These are phyloP conservation scores for Piloderma croceum DNA, from an alignment of 768 basidiomycete genomes.

Conservation along the genomic window DNA sequence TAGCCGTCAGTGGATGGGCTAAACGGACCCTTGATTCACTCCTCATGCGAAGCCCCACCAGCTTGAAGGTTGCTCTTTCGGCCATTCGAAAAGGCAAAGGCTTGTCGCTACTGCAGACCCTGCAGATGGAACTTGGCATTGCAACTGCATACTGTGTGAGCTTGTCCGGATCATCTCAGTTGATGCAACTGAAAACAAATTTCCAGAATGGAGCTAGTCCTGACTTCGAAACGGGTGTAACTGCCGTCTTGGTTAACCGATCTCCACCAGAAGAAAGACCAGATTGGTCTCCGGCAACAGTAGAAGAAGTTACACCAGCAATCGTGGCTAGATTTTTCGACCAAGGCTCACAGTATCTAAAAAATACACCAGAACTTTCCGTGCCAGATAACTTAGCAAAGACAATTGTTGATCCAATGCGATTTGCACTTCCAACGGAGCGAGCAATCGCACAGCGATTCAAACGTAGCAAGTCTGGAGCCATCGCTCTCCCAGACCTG, in stretches of 20 bases:
- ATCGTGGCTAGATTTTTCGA: conserved; percentile 68
- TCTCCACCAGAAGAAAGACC: conserved; percentile 36
- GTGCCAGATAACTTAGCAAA: conserved; percentile 23
- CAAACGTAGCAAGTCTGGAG: neutral
- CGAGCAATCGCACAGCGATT: too few relatives aligned
- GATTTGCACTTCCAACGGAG: conserved; percentile 72
- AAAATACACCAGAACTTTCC: conserved; percentile 39
- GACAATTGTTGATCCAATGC: conserved; percentile 19
- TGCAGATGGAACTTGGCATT: conserved; percentile 84
- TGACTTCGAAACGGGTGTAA: conserved; percentile 83
- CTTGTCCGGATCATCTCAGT: conserved; percentile 7
- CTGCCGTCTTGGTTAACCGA: conserved; percentile 55
- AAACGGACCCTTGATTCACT: conserved; percentile 56
- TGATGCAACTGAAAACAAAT: conserved; percentile 13
- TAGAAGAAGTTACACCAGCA: conserved; percentile 55
- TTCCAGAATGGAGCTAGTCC: conserved; percentile 65
- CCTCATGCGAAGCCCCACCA: conserved; percentile 79
- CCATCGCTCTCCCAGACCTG: conserved; percentile 13
- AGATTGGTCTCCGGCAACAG: conserved; percentile 64
- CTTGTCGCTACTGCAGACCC: conserved; percentile 54
- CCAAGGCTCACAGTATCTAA: conserved; percentile 41
- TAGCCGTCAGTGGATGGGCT: conserved; percentile 69
- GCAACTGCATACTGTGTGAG: conserved; percentile 84
- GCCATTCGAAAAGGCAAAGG: conserved; percentile 69
- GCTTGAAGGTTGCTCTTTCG: conserved; percentile 81